Percentiles rank a stretch among this genome's conserved stretches.
phyloP scores from a whole-genome alignment of 345 rosid genomes.

The Syzygium jambos region DNA sequence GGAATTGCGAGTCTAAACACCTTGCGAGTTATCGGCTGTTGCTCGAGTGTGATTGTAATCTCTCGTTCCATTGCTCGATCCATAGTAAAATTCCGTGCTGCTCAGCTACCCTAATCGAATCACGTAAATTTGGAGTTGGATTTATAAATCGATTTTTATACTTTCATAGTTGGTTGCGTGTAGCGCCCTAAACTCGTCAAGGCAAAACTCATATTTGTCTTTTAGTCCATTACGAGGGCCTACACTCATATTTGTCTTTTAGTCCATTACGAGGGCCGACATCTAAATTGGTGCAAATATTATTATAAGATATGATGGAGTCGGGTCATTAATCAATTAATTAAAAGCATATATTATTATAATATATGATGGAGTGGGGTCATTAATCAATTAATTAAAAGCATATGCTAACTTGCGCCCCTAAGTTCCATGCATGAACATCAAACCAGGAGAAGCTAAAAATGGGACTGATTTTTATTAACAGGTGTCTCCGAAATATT shows the following conservation, averaged over 20 bases:
- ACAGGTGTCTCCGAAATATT: no score
- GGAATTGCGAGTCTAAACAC: rapidly evolving
- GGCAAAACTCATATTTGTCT: neutral
- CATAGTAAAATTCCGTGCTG: neutral
- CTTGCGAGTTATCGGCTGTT: no score
- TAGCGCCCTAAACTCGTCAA: neutral
- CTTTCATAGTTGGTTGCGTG: neutral
- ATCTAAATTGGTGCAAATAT: neutral
- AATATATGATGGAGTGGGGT: neutral
- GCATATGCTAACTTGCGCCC: neutral
- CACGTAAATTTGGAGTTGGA: neutral
- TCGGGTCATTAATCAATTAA: neutral
- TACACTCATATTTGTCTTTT: neutral
- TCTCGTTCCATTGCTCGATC: neutral
- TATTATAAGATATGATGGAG: neutral
- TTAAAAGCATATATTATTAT: neutral
- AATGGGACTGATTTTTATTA: no score
- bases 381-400: neutral
- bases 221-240: neutral
- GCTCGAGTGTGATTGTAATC: neutral
- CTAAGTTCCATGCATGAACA: neutral
- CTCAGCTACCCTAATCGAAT: no score
- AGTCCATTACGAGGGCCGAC: neutral
- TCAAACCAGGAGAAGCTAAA: no score
- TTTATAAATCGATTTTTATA: neutral